A percentile compares a stretch with the other conserved stretches of the same genome.
phyloP scores from a whole-genome alignment of 2,329 filamentous ascomycete genomes.

The Paracoccidioides lutzii region DNA sequence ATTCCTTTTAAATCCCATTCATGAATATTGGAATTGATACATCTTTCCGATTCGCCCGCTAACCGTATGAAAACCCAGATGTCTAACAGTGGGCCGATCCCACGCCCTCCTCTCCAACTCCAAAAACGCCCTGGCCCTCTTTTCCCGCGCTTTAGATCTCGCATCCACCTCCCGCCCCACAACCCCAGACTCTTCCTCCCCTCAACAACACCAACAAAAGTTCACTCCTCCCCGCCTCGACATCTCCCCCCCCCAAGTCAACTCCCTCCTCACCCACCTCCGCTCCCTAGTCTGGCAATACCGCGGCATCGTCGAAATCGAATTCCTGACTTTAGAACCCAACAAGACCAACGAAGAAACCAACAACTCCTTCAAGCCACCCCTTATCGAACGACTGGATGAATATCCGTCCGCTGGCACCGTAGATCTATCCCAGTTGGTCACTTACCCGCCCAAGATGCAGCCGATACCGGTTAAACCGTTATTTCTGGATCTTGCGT shows the following conservation, averaged over 20 bases:
- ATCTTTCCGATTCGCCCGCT: conserved; percentile 9
- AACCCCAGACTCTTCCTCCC: conserved; percentile 27
- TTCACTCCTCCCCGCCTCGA: conserved; percentile 52
- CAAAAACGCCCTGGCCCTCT: conserved; percentile 73
- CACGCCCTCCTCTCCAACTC: conserved; percentile 61
- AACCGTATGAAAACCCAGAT: conserved; percentile 36
- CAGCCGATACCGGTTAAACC: conserved; percentile 83
- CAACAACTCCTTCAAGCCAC: conserved; percentile 35
- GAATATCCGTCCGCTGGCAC: conserved; percentile 55
- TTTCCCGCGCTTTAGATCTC: conserved; percentile 57
- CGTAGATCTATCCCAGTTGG: conserved; percentile 65
- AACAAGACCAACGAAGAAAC: conserved; percentile 33
- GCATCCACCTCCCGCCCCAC: conserved; percentile 38
- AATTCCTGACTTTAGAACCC: conserved; percentile 42
- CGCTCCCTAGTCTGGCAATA: conserved; percentile 63
- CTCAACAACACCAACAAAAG: conserved; percentile 32
- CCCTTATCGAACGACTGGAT: conserved; percentile 61
- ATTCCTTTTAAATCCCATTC: conserved; percentile 9
- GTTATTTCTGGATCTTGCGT: conserved; percentile 88
- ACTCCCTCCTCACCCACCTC: conserved; percentile 50
- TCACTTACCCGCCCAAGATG: conserved; percentile 74
- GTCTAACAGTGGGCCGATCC: conserved; percentile 71
- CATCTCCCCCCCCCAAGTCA: conserved; percentile 47
- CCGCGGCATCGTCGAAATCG: conserved; percentile 74
- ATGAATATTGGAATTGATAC: background rate